These are phyloP conservation scores for Adansonia madagascariensis DNA, from an alignment of 441 rosid genomes.

Conservation along the genomic window DNA sequence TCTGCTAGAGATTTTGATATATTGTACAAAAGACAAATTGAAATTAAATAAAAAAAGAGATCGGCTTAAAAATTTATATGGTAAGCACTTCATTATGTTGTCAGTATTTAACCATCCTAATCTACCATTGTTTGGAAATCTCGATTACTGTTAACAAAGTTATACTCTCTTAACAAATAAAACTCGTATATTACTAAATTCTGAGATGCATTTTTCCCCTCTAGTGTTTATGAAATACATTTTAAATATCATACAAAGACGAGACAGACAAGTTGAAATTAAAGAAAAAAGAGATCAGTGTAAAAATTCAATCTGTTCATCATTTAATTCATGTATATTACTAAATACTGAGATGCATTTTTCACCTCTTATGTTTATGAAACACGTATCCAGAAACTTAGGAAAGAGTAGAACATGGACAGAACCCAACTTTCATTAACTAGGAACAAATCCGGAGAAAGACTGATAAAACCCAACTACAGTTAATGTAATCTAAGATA, in stretches of 20 bases:
- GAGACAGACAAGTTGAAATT: slow-evolving; percentile 1
- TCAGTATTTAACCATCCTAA: slow-evolving; percentile 3
- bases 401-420: not conserved
- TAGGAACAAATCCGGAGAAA: not conserved
- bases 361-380: not conserved
- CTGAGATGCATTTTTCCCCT: not conserved
- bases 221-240: not conserved
- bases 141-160: not conserved
- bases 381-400: not conserved
- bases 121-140: slow-evolving; percentile 13
- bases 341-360: not conserved
- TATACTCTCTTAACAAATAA: not conserved
- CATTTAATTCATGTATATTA: not conserved
- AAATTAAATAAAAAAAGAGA: not conserved
- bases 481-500: not conserved
- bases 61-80: not conserved
- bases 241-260: slow-evolving; percentile 8
- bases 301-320: not conserved
- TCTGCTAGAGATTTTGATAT: not conserved
- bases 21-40: not conserved
- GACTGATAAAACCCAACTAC: not conserved
- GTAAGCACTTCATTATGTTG: slow-evolving; percentile 1
- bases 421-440: not conserved
- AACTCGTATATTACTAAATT: not conserved
- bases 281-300: not conserved